Base-by-base conservation (phyloP, 2,329 filamentous ascomycete species). In the Aspergillus terreus region DNA sequence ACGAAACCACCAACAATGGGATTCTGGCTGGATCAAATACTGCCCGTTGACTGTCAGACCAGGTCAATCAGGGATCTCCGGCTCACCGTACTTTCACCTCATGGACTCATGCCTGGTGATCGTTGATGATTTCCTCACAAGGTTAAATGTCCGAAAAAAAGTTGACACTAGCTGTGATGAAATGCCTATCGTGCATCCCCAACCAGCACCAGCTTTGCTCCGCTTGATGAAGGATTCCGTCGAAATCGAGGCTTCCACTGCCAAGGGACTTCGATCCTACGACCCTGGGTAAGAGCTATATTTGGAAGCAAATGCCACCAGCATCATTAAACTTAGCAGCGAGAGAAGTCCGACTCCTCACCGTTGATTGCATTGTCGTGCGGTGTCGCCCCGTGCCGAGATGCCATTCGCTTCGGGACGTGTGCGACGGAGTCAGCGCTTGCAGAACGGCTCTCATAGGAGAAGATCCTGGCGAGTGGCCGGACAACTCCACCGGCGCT, bases 391-490 rank as follows among this genome's bases (percentile, higher is more conserved):
- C 17, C 23, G 19, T 25, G 41, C 17, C 41, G 44, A 27, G 42
- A 49, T 44, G 38, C 25, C 35, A 54, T 47, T 33, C 44, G 44
- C 27, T 30, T 47, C 49, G 51, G 49, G 45, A 36, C 30, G 36
- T 35, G 52, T 61, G 62, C 62, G 63, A 66, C 52, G 53, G 60
- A 43, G 57, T 45, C 44, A 56, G 66, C 66, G 66, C 64, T 63
- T 69, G 62, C 60, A 68, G 58, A 57, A 56, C 51, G 40, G 19
- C 25, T 58, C 17, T 57, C 17, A 69, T 68, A 64, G 63, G 66
- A 42, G 47, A 27, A 7, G 17, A 17, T 14, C 43, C 9, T 25
- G 14, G 25, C 25, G 48, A 53, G 52, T 49, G 55, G 51, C 52
- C 30, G 50, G 49, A 4, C 17, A 33, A 50, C 52, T 51, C 56